These are phyloP conservation scores for Blepharisma stoltei DNA, from an alignment of 73 alveolate genomes.

Conservation along the genomic window DNA sequence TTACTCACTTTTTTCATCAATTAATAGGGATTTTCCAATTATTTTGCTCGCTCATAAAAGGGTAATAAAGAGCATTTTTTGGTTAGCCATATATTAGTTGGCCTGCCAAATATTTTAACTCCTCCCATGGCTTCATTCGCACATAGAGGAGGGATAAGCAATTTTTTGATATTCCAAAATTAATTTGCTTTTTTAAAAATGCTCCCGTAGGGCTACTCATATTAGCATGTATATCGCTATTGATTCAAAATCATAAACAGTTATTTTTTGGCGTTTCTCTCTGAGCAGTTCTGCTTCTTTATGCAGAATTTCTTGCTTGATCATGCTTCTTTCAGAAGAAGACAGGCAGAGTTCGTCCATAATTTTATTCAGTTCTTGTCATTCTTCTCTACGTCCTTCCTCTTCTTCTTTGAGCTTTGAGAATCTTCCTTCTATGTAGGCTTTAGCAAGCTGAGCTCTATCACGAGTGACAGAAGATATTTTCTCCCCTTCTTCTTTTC, in stretches of 20 bases:
- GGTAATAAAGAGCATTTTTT: no score
- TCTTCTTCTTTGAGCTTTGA: constrained; percentile 60
- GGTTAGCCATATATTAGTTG: no score
- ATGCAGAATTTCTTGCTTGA: constrained; percentile 40
- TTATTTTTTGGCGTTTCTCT: constrained; percentile 33
- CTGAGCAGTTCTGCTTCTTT: constrained; percentile 47
- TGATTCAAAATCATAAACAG: constrained; percentile 43
- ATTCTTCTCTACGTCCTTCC: constrained; percentile 58
- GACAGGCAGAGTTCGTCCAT: constrained; percentile 41
- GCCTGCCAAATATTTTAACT: no score
- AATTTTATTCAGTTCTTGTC: constrained; percentile 48
- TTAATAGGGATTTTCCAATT: no score
- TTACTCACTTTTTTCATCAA: no score
- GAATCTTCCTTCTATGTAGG: constrained; percentile 56
- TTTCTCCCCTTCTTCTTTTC: not conserved
- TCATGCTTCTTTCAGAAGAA: constrained; percentile 39
- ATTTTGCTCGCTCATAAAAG: no score
- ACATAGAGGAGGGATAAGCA: no score
- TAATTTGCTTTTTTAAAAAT: no score
- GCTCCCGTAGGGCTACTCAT: no score
- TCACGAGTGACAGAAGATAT: constrained; percentile 45
- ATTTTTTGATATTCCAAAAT: no score
- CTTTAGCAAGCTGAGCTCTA: constrained; percentile 62
- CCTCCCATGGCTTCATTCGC: no score
- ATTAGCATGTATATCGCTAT: no score